Evolutionary conservation across 2,329 filamentous ascomycete species (phyloP), one percentile per base, ranked within the genome.

Genomic region (Paecilomyces variotii): DNA sequence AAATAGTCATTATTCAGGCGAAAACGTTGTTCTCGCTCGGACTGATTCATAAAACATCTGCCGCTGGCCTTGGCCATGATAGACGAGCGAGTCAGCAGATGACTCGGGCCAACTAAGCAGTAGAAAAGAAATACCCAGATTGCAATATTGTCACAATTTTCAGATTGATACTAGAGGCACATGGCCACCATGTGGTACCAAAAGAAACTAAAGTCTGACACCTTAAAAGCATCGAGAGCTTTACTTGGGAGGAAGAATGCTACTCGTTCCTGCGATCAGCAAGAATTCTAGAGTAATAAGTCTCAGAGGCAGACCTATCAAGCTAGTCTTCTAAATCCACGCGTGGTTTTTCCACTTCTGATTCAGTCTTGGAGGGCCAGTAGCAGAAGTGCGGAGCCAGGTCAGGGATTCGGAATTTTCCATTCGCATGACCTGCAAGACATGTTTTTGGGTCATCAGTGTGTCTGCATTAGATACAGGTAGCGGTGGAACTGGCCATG

Each of bases 41-140:
- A 57, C 49, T 52, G 39, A 19, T 57, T 52, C 56, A 57, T 32
- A 53, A 50, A 57, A 39, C 45, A 53, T 57, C 28, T 53, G 26
- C 24, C 56, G 49, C 28, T 57, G 56, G 24, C 11, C 49, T 57
- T n/a, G 12, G 35, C 1, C 35, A 39, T n/a, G 5, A 14, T 39
- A 39, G 3, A n/a, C 35, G 12, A 35, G 12, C 12, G 11, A 39
- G 35, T 3, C 6, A 19, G 35, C 12, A 14, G 35, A n/a, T 39
- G 30, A 32, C 30, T 39, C 35, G 12, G 35, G 12, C 12, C 14
- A 39, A 39, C 12, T n/a, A 14, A 39, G 5, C 5, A 32, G 30
- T 32, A 2, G 11, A 39, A 39, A 7, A 32, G 30, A 11, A 9
- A 19, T 45, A 56, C 54, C 35, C 54, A 56, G 10, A 56, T 56